Percentiles rank a stretch among this genome's conserved stretches.
Evolutionary conservation across 192 early-diverging fungal genomes (phyloP).

Genomic region (Irineochytrium annulatum): DNA sequence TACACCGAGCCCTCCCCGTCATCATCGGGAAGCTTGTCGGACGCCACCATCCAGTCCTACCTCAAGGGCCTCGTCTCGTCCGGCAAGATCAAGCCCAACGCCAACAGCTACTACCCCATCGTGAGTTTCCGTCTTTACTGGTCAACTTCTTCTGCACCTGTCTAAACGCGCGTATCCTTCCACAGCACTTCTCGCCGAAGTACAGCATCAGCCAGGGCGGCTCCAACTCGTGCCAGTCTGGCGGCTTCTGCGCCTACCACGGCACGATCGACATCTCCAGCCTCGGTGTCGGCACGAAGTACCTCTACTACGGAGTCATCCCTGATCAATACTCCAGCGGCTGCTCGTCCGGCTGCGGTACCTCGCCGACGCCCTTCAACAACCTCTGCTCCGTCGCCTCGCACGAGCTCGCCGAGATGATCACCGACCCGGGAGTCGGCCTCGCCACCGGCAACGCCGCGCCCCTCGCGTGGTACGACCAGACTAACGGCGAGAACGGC

Average conservation of each 20-base stretch:
- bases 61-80: neutral
- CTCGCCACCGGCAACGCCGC: neutral
- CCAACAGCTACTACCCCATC: constrained; percentile 34
- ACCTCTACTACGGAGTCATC: constrained; percentile 27
- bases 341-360: too few species aligned
- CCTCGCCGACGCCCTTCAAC: constrained; percentile 5
- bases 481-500: constrained; percentile 15
- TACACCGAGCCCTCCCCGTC: neutral
- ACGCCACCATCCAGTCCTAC: constrained; percentile 7
- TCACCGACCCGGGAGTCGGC: constrained; percentile 10
- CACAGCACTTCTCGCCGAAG: neutral
- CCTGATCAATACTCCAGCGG: too few species aligned
- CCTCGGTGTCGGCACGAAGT: neutral
- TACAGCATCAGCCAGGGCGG: constrained; percentile 5
- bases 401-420: constrained; percentile 21
- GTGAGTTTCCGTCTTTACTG: constrained; percentile 27
- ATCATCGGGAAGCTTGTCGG: neutral
- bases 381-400: constrained; percentile 6
- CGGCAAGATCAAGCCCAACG: constrained; percentile 25
- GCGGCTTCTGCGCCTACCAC: constrained; percentile 34
- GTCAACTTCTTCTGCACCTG: neutral
- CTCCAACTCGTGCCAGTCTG: constrained; percentile 11
- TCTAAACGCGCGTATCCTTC: too few species aligned
- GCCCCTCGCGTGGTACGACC: constrained; percentile 16
- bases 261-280: constrained; percentile 22